A percentile compares a stretch with the other conserved stretches of the same genome.
Evolutionary conservation across 148 eudicot genomes (phyloP).

Genomic region (Dianthus caryophyllus): DNA sequence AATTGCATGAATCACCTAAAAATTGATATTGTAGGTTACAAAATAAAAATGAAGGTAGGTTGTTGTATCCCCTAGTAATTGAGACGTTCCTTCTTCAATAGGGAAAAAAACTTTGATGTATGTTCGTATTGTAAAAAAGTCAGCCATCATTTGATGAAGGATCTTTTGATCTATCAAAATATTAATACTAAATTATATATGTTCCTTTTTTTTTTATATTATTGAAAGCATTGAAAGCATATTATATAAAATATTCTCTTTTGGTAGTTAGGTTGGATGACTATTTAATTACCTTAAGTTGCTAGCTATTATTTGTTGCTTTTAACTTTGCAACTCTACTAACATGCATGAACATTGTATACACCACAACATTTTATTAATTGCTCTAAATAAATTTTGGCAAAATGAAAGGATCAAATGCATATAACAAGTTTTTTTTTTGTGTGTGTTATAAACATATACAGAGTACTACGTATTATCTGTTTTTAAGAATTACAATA

Average conservation of each 20-base stretch:
- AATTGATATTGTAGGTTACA: neutral
- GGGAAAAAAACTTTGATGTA: conserved; percentile 16
- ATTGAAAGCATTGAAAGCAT: conserved; percentile 13
- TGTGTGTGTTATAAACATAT: no score
- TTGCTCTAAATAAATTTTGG: no score
- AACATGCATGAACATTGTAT: no score
- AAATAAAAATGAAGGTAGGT: neutral
- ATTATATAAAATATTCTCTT: conserved; percentile 20
- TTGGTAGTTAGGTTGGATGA: conserved; percentile 7
- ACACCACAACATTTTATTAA: no score
- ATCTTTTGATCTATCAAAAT: conserved; percentile 11
- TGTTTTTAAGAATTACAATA: no score
- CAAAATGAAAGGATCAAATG: no score
- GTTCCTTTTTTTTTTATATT: neutral
- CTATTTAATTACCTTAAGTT: conserved; percentile 27
- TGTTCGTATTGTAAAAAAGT: conserved; percentile 18
- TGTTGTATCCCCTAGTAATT: neutral
- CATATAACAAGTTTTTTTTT: no score
- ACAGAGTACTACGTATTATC: no score
- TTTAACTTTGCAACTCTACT: neutral
- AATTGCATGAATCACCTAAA: no score
- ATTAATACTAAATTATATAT: neutral
- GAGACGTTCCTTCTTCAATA: conserved; percentile 17
- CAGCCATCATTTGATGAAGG: conserved; percentile 20
- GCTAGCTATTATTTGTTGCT: neutral